phyloP scores from a whole-genome alignment of 1,284 basidiomycete genomes.

The Thelephora terrestris region DNA sequence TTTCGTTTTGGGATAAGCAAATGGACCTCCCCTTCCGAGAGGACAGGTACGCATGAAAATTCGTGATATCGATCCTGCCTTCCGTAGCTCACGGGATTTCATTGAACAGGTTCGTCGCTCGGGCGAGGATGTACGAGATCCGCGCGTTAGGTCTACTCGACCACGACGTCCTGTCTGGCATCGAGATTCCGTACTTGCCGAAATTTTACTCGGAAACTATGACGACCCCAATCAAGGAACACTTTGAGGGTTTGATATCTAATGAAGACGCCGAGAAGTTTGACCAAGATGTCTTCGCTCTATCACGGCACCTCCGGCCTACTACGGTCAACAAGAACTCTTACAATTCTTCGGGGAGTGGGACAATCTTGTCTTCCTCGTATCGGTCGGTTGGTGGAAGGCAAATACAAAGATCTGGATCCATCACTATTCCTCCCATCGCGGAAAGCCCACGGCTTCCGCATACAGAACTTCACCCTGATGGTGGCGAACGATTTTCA shows the following conservation, averaged over 20 bases:
- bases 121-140: constrained; percentile 91
- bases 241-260: constrained; percentile 15
- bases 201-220: constrained; percentile 22
- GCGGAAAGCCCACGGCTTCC: constrained; percentile 55
- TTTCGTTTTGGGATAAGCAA: constrained; percentile 78
- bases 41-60: constrained; percentile 47
- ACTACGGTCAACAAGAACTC: constrained; percentile 28
- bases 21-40: constrained; percentile 79
- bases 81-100: background rate
- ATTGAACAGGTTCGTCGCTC: constrained; percentile 66
- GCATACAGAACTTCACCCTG: constrained; percentile 38
- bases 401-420: background rate
- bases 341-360: constrained; percentile 26
- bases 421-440: constrained; percentile 45
- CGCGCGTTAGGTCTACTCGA: constrained; percentile 88
- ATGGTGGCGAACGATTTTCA: constrained; percentile 21
- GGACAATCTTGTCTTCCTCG: constrained; percentile 23
- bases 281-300: constrained; percentile 56
- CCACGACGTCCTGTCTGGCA: constrained; percentile 79
- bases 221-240: constrained; percentile 9
- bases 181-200: constrained; percentile 69
- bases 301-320: constrained; percentile 30
- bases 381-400: constrained; percentile 20
- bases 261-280: constrained; percentile 58
- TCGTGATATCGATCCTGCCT: background rate